A percentile compares a stretch with the other conserved stretches of the same genome.
These are phyloP conservation scores for Drosera capensis DNA, from an alignment of 148 eudicot species.

Conservation along the genomic window DNA sequence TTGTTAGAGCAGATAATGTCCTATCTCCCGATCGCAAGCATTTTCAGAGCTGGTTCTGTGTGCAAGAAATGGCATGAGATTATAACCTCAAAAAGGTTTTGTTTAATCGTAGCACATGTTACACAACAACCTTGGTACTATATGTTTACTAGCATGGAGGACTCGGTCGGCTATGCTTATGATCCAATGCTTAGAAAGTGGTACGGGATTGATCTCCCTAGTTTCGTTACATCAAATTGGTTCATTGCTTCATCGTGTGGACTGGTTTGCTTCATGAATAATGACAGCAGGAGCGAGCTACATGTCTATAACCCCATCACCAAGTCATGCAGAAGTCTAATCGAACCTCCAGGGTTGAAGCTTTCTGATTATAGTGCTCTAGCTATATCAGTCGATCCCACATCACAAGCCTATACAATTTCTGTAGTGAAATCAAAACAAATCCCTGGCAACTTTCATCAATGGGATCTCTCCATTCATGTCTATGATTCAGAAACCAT, in stretches of 20 bases:
- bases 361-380: slow-evolving; percentile 60
- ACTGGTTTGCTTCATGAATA: slow-evolving; percentile 81
- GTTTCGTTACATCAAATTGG: slow-evolving; percentile 68
- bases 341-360: slow-evolving; percentile 42
- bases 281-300: slow-evolving; percentile 45
- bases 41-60: slow-evolving; percentile 74
- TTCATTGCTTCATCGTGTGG: slow-evolving; percentile 78
- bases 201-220: slow-evolving; percentile 68
- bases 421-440: slow-evolving; percentile 76
- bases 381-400: slow-evolving; percentile 45
- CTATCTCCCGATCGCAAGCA: slow-evolving; percentile 67
- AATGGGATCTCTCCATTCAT: slow-evolving; percentile 78
- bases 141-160: slow-evolving; percentile 79
- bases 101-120: slow-evolving; percentile 41
- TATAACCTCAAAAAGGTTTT: slow-evolving; percentile 54
- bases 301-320: slow-evolving; percentile 72
- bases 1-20: slow-evolving; percentile 68
- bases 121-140: slow-evolving; percentile 86
- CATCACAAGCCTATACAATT: slow-evolving; percentile 32
- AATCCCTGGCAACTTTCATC: slow-evolving; percentile 50
- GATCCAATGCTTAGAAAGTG: slow-evolving; percentile 73
- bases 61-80: slow-evolving; percentile 84
- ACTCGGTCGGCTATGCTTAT: slow-evolving; percentile 63
- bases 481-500: slow-evolving; percentile 43
- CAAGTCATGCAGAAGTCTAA: slow-evolving; percentile 22